These are phyloP conservation scores for Pelagomonas calceolata DNA, from an alignment of 108 stramenopile genomes.

Conservation along the genomic window DNA sequence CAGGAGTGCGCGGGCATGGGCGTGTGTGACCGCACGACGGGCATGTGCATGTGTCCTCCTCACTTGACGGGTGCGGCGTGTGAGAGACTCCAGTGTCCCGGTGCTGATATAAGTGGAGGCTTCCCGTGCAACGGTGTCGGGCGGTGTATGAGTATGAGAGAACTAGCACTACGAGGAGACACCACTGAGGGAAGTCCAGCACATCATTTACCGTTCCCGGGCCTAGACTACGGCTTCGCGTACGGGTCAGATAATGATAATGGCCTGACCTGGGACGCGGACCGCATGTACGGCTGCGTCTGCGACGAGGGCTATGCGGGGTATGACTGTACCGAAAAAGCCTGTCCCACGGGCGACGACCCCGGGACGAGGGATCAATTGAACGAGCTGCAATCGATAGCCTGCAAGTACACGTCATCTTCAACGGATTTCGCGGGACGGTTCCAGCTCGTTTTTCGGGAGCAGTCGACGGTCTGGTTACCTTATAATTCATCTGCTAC, in stretches of 20 bases:
- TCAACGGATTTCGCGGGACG: slow-evolving; percentile 20
- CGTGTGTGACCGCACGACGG: slow-evolving; percentile 28
- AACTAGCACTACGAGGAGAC: slow-evolving; percentile 11
- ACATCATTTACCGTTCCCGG: slow-evolving; percentile 25
- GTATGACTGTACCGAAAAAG: slow-evolving; percentile 29
- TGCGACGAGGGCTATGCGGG: slow-evolving; percentile 35
- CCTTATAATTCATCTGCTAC: slow-evolving; percentile 32
- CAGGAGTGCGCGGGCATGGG: slow-evolving; percentile 37
- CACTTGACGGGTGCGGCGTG: slow-evolving; percentile 26
- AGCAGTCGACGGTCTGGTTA: slow-evolving; percentile 17
- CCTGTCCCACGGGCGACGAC: slow-evolving; percentile 39
- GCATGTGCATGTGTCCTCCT: slow-evolving; percentile 25
- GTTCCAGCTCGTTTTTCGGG: slow-evolving; percentile 31
- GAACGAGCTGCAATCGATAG: slow-evolving; percentile 31
- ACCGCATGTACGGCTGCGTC: slow-evolving; percentile 32
- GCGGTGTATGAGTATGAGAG: slow-evolving; percentile 21
- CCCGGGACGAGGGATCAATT: slow-evolving; percentile 21
- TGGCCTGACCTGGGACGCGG: slow-evolving; percentile 34
- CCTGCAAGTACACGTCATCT: no score
- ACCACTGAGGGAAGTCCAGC: no score
- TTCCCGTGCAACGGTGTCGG: slow-evolving; percentile 16
- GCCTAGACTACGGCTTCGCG: slow-evolving; percentile 39
- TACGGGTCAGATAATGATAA: slow-evolving; percentile 34
- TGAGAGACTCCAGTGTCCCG: slow-evolving; percentile 26
- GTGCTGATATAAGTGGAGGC: slow-evolving; percentile 3